phyloP scores from a whole-genome alignment of 1,284 basidiomycete species.

The Cryptococcus sp. region DNA sequence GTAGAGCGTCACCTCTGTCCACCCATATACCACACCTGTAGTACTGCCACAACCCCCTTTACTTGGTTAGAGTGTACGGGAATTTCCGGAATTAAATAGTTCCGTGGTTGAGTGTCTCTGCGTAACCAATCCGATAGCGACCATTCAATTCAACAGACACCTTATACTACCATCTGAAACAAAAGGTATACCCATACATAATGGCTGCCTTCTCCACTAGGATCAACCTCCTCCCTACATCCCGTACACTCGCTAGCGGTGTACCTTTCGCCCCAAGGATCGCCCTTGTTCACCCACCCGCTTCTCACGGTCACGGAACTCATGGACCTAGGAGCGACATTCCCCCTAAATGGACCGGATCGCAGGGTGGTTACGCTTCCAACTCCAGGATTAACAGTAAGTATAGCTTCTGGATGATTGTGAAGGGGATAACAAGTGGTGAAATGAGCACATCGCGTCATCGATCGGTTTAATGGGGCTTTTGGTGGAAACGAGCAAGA shows the following conservation, averaged over 20 bases:
- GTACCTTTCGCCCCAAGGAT: conserved; percentile 97
- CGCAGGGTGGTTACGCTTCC: conserved; percentile 52
- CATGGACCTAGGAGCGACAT: conserved; percentile 57
- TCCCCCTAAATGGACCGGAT: conserved; percentile 60
- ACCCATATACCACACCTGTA: no score
- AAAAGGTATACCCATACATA: conserved; percentile 1
- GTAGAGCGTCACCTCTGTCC: no score
- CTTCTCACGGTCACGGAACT: conserved; percentile 59
- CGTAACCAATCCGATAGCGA: background rate
- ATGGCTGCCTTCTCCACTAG: conserved; percentile 22
- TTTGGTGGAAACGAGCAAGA: no score
- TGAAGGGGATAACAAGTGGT: background rate
- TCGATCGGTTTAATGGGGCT: no score
- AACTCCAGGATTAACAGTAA: conserved; percentile 67
- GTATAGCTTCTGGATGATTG: conserved; percentile 32
- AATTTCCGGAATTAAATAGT: background rate
- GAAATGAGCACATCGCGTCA: no score
- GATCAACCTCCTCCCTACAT: conserved; percentile 74
- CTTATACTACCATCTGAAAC: background rate
- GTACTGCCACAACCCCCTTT: no score
- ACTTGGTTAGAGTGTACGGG: background rate
- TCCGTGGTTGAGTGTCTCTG: background rate
- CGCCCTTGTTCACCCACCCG: conserved; percentile 75
- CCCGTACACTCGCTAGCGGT: conserved; percentile 71
- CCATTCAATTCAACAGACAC: background rate